Evolutionary conservation across 2,329 filamentous ascomycete species (phyloP).

Genomic region (Nigrospora osmanthi): DNA sequence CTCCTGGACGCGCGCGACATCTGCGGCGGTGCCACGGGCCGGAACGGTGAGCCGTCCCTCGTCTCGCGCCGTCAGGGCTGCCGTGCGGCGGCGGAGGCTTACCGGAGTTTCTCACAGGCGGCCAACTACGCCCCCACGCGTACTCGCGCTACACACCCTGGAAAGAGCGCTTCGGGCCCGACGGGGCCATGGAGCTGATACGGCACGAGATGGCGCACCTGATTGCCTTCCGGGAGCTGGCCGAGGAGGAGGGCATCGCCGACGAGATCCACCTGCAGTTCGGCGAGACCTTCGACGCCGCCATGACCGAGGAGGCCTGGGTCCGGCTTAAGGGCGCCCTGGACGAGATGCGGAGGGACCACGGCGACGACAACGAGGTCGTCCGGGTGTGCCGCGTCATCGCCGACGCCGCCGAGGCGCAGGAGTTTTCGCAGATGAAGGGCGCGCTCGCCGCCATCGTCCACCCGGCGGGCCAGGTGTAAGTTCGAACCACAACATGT

Average conservation of each 20-base stretch:
- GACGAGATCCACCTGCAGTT: slow-evolving; percentile 20
- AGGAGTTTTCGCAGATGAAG: slow-evolving; percentile 22
- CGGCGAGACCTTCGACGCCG: slow-evolving; percentile 22
- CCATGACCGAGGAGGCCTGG: slow-evolving; percentile 22
- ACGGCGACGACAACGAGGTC: slow-evolving; percentile 18
- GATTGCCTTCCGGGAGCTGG: slow-evolving; percentile 5
- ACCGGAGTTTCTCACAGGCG: slow-evolving; percentile 2
- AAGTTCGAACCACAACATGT: no score
- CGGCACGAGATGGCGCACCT: slow-evolving; percentile 20
- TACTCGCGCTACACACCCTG: slow-evolving; percentile 21
- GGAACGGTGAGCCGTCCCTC: slow-evolving; percentile 11
- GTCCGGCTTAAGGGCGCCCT: slow-evolving; percentile 15
- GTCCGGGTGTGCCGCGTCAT: slow-evolving; percentile 12
- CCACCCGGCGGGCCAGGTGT: slow-evolving; percentile 15
- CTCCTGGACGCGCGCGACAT: slow-evolving; percentile 11
- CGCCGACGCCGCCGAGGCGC: slow-evolving; percentile 13
- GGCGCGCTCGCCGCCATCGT: slow-evolving; percentile 16
- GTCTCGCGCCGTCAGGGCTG: not conserved
- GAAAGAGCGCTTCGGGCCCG: slow-evolving; percentile 16
- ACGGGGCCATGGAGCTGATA: slow-evolving; percentile 19
- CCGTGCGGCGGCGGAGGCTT: not conserved
- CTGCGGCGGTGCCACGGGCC: slow-evolving; percentile 11
- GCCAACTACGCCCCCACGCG: slow-evolving; percentile 12
- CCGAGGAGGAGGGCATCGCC: slow-evolving; percentile 11
- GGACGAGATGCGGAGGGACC: slow-evolving; percentile 16